Evolutionary conservation across 2,329 filamentous ascomycete species (phyloP), one percentile per base, ranked within the genome.

Genomic region (Ophiostoma pallidulum): DNA sequence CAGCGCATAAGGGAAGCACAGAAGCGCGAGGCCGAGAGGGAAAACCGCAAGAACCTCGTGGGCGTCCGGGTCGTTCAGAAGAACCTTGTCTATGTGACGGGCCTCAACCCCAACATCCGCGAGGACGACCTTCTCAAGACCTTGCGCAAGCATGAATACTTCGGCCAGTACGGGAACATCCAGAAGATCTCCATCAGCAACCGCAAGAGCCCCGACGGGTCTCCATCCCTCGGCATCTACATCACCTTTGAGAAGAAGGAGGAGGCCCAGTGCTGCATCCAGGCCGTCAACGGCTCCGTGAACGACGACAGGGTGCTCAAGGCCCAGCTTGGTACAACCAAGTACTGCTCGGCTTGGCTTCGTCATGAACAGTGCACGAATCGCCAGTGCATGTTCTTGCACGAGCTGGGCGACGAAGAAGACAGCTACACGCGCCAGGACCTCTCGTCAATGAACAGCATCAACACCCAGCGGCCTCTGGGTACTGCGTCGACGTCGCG

Each of bases 121-220:
- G 92, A 98, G 66, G 90, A 97, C 62, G 87, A 91, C 57, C 73
- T 98, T 3, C 75, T 97, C 40, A 87, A 91, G 64, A 96, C 90
- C 0, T 71, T 98, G 40, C 82, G 94, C 48, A 90, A 90, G 53
- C 80, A 82, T 41, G 86, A 96, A 60, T 98, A 96, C 63, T 98
- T 98, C 59, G 92, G 92, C 6, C 92, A 98, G 65, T 98, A 98
- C 62, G 92, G 92, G 57, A 92, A 91, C 61, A 98, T 98, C 57
- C 85, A 95, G 62, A 98, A 98, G 66, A 97, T 98, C 48, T 94
- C 95, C 47, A 94, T 98, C 56, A 97, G 90, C 72, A 96, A 95
- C 64, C 80, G 89, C 35, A 95, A 94, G 65, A 87, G 75, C 51
- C 75, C 78, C 28, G 78, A 82, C 59, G 77, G 77, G 26, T 86